Evolutionary conservation across 164 flowering plant species (phyloP), one percentile per base, ranked within the genome.

Genomic region (Sextonia rubra): DNA sequence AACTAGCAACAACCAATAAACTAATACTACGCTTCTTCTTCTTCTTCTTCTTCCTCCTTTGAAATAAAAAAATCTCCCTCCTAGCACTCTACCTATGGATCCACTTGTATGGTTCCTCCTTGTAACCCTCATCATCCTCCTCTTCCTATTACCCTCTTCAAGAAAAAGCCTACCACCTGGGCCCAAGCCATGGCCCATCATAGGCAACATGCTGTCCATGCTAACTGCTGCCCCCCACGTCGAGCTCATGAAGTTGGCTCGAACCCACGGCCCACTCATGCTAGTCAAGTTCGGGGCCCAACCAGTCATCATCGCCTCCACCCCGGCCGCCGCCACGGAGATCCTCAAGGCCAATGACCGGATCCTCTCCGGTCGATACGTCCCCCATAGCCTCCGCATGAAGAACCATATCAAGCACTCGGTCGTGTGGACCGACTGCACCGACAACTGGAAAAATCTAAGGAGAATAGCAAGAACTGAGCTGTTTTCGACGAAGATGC

Each of bases 121-220:
- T 20, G 17, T 69, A 20, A 27, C 62, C 44, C 17, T 48, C 37
- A 15, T 71, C 29, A n/a, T 61, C 73, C 7, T 60, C 0, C 74
- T 48, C 18, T 7, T 71, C 25, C 26, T 44, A 24, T 56, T 24
- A 32, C 55, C 22, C 26, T 24, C 22, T 12, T 44, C 69, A 32
- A 37, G 29, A 5, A 64, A 47, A 15, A 71, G 63, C 55, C 76
- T 82, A 17, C 85, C 86, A 32, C 86, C 86, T 27, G 86, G 86
- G 0, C 86, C 86, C 24, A 25, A n/a, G 15, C 76, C 83, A 77
- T 84, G 82, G 80, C 86, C 85, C 22, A 47, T 84, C n/a, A 1
- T 84, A 2, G 86, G 86, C 67, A 84, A 82, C 70, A 18, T 80
- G 25, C 56, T 76, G 27, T 47, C 68, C 37, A 74, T 80, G 6